Evolutionary conservation across 805 yeast species (phyloP).

Genomic region (Wickerhamomyces subpelliculosus): DNA sequence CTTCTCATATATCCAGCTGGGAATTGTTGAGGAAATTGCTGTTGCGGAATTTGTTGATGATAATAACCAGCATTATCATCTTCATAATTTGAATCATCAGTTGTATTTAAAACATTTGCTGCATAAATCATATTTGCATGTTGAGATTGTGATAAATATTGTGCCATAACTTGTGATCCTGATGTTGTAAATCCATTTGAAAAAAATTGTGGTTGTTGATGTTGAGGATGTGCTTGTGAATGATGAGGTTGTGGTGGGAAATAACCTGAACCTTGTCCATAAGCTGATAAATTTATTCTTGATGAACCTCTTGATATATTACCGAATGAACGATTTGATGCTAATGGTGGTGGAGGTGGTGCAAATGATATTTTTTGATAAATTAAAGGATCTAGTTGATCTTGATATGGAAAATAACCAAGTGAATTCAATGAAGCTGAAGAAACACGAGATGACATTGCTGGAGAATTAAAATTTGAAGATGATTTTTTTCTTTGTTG

Average conservation of each 20-base stretch:
- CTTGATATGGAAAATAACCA: conserved; percentile 5
- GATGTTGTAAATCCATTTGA: conserved; percentile 21
- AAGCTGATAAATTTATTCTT: conserved; percentile 2
- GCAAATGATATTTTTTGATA: conserved; percentile 10
- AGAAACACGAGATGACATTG: conserved; percentile 12
- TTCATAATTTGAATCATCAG: conserved; percentile 28
- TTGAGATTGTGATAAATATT: conserved; percentile 66
- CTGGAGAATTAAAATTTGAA: too few species aligned
- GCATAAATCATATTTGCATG: conserved; percentile 52
- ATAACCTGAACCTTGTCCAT: too few species aligned
- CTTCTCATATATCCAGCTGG: too few species aligned
- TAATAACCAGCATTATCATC: conserved; percentile 4
- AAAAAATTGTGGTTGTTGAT: neutral
- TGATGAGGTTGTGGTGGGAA: neutral
- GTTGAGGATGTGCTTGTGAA: neutral
- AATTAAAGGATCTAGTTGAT: conserved; percentile 3
- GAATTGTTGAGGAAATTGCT: too few species aligned
- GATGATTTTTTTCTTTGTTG: neutral
- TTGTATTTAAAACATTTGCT: conserved; percentile 44
- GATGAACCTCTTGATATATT: conserved; percentile 1
- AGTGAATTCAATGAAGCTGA: conserved; percentile 12
- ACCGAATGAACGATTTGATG: conserved; percentile 2
- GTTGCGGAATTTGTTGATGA: neutral
- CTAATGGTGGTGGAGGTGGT: conserved; percentile 5
- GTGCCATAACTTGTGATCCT: conserved; percentile 75